Base-by-base conservation (phyloP, 352 stramenopile genomes). In the Phytophthora pisi region DNA sequence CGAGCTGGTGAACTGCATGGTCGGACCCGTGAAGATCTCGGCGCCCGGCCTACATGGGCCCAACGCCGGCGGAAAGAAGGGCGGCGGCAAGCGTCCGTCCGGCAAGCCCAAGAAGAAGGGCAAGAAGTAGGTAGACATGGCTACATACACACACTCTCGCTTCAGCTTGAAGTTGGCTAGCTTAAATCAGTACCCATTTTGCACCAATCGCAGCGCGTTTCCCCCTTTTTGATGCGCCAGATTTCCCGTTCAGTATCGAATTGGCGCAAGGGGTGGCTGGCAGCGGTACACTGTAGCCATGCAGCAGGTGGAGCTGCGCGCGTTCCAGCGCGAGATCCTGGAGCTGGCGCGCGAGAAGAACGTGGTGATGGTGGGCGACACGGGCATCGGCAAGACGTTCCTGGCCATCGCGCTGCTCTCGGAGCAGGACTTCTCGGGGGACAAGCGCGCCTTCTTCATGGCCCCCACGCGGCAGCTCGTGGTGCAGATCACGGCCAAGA, bases 1-100 rank as follows among this genome's bases (percentile, higher is more conserved):
- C 45, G 91, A 98, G 42, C 58, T 97, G 23, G 79, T 98, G 30
- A 89, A 82, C 52, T 95, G 88, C 51, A 97, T 98, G 77, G 84
- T 98, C 13, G 93, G 93, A 0, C 90, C 95, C 9, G 89, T 97
- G 24, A 97, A 97, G 63, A 79, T 98, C 57, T 90, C 84, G 2
- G 88, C 85, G 2, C 86, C 91, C 1, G 92, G 91, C 23, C 58
- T 92, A 13, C 59, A 86, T 34, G 78, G 72, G 5, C 31, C 69
- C 11, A 67, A 65, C 15, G 66, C 62, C 2, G 66, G 69, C 10
- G 60, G 64, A 42, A 88, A 84, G 60, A 88, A 86, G 51, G 74
- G 67, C 24, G 61, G 63, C 36, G 64, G 67, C 55, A 70, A 70
- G 51, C 64, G 69, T 50, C 61, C 64, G 15, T 73, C 64, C 0